These are phyloP conservation scores for Candida tammaniensis DNA, from an alignment of 805 yeast species.

Conservation along the genomic window DNA sequence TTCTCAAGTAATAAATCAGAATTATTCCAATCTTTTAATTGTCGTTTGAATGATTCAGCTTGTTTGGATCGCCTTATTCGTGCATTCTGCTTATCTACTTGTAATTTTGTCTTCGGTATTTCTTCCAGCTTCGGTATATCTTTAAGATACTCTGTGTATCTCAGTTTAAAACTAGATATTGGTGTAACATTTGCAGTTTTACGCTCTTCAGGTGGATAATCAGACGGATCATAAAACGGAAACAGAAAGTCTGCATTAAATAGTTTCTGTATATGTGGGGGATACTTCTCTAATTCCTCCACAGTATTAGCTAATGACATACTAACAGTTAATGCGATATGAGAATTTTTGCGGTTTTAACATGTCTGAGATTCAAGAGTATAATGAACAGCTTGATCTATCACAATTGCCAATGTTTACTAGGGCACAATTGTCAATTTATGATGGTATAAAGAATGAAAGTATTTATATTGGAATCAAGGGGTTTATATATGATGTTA, in stretches of 20 bases:
- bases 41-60: constrained; percentile 19
- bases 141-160: constrained; percentile 2
- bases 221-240: constrained; percentile 47
- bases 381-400: constrained; percentile 30
- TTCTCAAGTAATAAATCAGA: constrained; percentile 28
- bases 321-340: background rate
- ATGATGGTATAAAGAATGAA: constrained; percentile 28
- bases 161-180: background rate
- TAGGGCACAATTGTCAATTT: constrained; percentile 28
- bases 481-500: constrained; percentile 78
- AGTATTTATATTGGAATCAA: constrained; percentile 70
- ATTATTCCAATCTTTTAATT: constrained; percentile 31
- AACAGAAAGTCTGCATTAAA: constrained; percentile 59
- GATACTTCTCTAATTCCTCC: constrained; percentile 27
- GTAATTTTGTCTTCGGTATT: constrained; percentile 5
- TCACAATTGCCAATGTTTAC: constrained; percentile 31
- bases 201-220: constrained; percentile 47
- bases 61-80: constrained; percentile 10
- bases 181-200: constrained; percentile 30
- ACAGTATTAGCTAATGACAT: constrained; percentile 5
- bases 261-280: constrained; percentile 45
- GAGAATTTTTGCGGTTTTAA: background rate
- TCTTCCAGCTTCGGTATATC: constrained; percentile 4
- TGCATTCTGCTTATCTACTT: constrained; percentile 4
- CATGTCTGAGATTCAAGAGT: constrained; percentile 19